Evolutionary conservation across 345 rosid genomes (phyloP), one percentile per base, ranked within the genome.

Genomic region (Citrus unshiu): DNA sequence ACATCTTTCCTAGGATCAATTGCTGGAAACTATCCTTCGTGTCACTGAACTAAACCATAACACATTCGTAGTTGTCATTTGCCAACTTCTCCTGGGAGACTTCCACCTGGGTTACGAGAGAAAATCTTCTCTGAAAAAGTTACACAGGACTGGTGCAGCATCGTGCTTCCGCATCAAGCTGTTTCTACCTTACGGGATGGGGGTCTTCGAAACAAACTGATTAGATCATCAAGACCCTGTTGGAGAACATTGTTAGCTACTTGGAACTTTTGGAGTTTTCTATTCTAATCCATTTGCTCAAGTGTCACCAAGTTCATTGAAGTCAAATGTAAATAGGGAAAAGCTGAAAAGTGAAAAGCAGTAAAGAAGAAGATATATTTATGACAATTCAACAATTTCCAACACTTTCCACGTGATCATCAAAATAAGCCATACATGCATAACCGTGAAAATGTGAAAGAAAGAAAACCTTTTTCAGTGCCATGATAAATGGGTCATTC

Each of bases 161-260:
- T 34, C 65, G 12, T 6, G 49, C 73, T 58, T 49, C 78, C 8
- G 7, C 7, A 70, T 89, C 87, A 95, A 72, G 91, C 90, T 34
- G 91, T 83, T 86, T 93, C 93, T 76, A 89, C 88, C 89, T 89
- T 93, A 24, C 97, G 95, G 9, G 98, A 91, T 61, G 97, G 90
- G 75, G 98, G 98, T 24, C 97, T 89, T 68, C 98, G 93, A 76
- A 96, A 93, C 84, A 96, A 73, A 83, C 97, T 93, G 85, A 96
- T 94, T 54, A 96, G 91, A 82, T 96, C 99, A 76, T 96, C 98
- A 30, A 91, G 90, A 70, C 99, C 98, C 99, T 94, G 93, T 82
- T 77, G 37, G 75, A 61, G 75, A 78, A 40, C 72, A 74, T 59
- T 43, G 46, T 9, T 25, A 68, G 68, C 34, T 59, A 14, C 34